Evolutionary conservation across 192 early-diverging fungal species (phyloP), one percentile per base, ranked within the genome.

Genomic region (Coemansia sp.): DNA sequence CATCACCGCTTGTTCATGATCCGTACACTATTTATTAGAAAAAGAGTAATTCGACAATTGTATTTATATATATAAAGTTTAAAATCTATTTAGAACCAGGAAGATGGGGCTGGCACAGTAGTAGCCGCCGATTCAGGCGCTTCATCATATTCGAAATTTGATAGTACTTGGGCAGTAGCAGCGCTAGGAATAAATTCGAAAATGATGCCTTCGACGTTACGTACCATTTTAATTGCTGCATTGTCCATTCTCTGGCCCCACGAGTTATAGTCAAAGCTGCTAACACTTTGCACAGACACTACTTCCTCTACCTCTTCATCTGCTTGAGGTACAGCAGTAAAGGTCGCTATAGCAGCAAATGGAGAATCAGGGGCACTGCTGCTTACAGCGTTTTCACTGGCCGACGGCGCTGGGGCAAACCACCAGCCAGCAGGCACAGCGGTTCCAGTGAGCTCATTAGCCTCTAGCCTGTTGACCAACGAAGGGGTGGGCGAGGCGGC

Each of bases 171-270:
- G 12, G 34, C 65, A 2, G 55, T 40, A 7, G 68, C 43, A 15
- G 38, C 15, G 1, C 68, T 67, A 1, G 72, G 69, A 54, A 79
- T n/a, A 54, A 79, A 73, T 1, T 66, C 49, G 15, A 76, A 44
- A 43, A 79, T 46, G 15, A 79, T 61, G 18, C 71, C 66, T 11
- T 72, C 74, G 5, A 84, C 74, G 49, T 79, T 84, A n/a, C 55
- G 63, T 0, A 52, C 77, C 40, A 84, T 51, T 15, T 71, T 73
- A 66, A 74, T 65, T 0, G 82, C 82, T 0, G 74, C 82, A 16
- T 66, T 73, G 24, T 79, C 71, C 3, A 84, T 61, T 36, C 77
- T 67, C 38, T 65, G 42, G 38, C 65, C 75, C 82, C 82, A 84
- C 40, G 74, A 79, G 47, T 64, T 73, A 12, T 77, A 66, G 60